Evolutionary conservation across 83 land plant species (phyloP).

Genomic region (Picea engelmannii): DNA sequence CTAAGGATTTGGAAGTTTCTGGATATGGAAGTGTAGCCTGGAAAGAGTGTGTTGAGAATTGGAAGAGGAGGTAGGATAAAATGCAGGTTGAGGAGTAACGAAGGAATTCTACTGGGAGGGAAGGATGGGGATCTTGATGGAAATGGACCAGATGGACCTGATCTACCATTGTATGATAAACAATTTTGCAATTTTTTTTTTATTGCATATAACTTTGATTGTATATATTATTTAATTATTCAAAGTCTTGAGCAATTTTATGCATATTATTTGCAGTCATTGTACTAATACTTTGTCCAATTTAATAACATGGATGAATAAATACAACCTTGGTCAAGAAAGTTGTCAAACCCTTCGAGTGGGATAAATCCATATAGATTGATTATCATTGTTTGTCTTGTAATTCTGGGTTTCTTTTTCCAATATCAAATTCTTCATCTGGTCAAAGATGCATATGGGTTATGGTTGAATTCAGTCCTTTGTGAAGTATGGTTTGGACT

Average conservation of each 20-base stretch:
- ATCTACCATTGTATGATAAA: constrained; percentile 45
- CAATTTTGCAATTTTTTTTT: neutral
- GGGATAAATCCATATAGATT: constrained; percentile 32
- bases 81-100: constrained; percentile 21
- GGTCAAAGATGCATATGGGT: no score
- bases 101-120: neutral
- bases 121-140: constrained; percentile 24
- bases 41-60: constrained; percentile 73
- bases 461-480: constrained; percentile 47
- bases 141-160: constrained; percentile 32
- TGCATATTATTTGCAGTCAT: neutral
- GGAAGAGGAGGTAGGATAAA: constrained; percentile 61
- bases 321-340: constrained; percentile 76
- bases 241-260: neutral
- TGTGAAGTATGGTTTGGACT: constrained; percentile 84
- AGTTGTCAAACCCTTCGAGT: constrained; percentile 74
- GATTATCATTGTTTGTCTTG: constrained; percentile 48
- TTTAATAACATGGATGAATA: constrained; percentile 63
- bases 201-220: no score
- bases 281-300: neutral
- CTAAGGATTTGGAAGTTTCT: constrained; percentile 37
- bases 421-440: no score
- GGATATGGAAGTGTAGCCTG: constrained; percentile 57
- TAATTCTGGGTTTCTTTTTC: constrained; percentile 52
- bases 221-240: neutral